Evolutionary conservation across 371 early-diverging fungal species (phyloP).

Genomic region (Circinella minor): DNA sequence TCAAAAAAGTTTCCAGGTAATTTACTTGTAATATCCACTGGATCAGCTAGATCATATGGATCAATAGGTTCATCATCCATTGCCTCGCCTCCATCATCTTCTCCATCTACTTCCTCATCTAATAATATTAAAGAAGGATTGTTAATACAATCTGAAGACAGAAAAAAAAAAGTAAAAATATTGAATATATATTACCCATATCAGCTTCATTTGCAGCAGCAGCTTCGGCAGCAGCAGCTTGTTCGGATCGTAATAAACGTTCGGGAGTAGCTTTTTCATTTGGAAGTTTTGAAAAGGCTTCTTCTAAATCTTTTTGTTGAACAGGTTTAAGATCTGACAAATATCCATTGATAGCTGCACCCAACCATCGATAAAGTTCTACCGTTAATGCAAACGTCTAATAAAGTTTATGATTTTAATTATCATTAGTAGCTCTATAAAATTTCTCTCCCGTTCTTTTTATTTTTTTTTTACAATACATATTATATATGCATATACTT

Average conservation of each 20-base stretch:
- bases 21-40: constrained; percentile 88
- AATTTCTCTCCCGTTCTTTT: not conserved
- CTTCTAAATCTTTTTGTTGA: constrained; percentile 88
- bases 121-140: not conserved
- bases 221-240: constrained; percentile 56
- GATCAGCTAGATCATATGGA: constrained; percentile 85
- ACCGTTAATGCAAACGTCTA: constrained; percentile 72
- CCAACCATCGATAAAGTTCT: constrained; percentile 85
- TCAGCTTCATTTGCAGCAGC: constrained; percentile 31
- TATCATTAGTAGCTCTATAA: not conserved
- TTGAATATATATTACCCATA: constrained; percentile 22
- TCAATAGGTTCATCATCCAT: constrained; percentile 66
- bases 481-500: constrained; percentile 22
- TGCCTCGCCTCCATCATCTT: constrained; percentile 44
- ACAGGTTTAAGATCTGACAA: constrained; percentile 83
- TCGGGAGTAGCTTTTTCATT: constrained; percentile 67
- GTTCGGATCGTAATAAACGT: constrained; percentile 83
- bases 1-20: constrained; percentile 81
- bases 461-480: not conserved
- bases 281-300: constrained; percentile 80
- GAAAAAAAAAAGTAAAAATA: constrained; percentile 9
- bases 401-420: not conserved
- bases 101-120: constrained; percentile 27
- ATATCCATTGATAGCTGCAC: constrained; percentile 68
- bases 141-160: not conserved